Conservation (phyloP, 2,329 filamentous ascomycete genomes). For the Scedosporium aurantiacum region DNA sequence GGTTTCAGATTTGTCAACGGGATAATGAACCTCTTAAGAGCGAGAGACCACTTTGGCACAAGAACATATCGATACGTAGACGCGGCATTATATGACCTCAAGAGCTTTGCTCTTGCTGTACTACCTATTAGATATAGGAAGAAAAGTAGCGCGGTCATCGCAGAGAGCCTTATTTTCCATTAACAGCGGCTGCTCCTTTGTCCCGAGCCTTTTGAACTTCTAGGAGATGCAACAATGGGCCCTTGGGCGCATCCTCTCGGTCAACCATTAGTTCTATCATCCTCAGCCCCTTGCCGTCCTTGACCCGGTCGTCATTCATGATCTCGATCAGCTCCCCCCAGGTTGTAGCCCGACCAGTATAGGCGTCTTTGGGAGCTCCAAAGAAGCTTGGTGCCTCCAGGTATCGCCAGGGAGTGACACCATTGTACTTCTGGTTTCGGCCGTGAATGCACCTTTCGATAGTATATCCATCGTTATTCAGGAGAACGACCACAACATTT, state of each 20-base stretch:
- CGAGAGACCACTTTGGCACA: no score
- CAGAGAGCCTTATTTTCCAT: no score
- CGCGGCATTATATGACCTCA: no score
- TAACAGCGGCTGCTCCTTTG: neutral
- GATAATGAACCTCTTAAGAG: no score
- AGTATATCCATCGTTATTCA: conserved; percentile 82
- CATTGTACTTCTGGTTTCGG: conserved; percentile 69
- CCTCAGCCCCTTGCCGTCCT: conserved; percentile 15
- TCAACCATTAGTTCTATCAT: conserved; percentile 23
- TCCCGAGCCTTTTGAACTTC: conserved; percentile 10
- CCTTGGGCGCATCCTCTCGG: conserved; percentile 19
- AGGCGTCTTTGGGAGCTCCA: conserved; percentile 37
- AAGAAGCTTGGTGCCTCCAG: conserved; percentile 57
- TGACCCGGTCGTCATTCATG: conserved; percentile 12
- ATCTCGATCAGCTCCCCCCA: conserved; percentile 33
- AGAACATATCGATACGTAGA: no score
- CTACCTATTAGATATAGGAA: no score
- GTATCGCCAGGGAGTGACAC: conserved; percentile 66
- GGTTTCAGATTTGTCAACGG: no score
- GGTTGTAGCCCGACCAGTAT: conserved; percentile 27
- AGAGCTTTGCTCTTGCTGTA: no score
- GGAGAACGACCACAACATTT: conserved; percentile 71
- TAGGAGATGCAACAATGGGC: conserved; percentile 12
- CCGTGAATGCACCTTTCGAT: conserved; percentile 86
- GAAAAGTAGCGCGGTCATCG: no score